A percentile compares a stretch with the other conserved stretches of the same genome.
Evolutionary conservation across 83 land plant species (phyloP).

Genomic region (Isoetes engelmannii): DNA sequence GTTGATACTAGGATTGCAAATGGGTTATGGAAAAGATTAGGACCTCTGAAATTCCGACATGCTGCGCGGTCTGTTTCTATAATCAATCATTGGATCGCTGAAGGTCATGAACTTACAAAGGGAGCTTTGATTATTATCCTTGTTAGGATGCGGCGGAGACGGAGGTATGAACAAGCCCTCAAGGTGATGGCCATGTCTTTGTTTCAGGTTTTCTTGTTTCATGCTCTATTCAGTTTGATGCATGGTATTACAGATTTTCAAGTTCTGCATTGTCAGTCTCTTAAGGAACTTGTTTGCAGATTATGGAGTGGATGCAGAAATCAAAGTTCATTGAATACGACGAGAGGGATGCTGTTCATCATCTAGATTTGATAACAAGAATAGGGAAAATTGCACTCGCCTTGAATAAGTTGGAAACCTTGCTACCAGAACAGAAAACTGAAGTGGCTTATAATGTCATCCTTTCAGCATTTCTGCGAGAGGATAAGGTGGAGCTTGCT

Average conservation of each 20-base stretch:
- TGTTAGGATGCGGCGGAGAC: slow-evolving; percentile 16
- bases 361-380: slow-evolving; percentile 20
- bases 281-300: slow-evolving; percentile 5
- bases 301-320: slow-evolving; percentile 21
- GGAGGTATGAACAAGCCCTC: slow-evolving; percentile 22
- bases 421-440: slow-evolving; percentile 23
- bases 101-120: slow-evolving; percentile 19
- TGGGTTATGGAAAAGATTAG: too few relatives aligned
- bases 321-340: slow-evolving; percentile 13
- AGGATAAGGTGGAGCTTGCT: slow-evolving; percentile 10
- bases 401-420: slow-evolving; percentile 4
- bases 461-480: slow-evolving; percentile 11
- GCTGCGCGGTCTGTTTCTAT: not conserved
- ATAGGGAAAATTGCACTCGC: slow-evolving; percentile 1
- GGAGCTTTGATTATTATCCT: slow-evolving; percentile 9
- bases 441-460: slow-evolving; percentile 21
- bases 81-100: slow-evolving; percentile 17
- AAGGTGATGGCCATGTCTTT: slow-evolving; percentile 15
- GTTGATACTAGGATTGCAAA: too few relatives aligned
- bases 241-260: not conserved
- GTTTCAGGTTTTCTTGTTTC: not conserved
- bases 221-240: not conserved
- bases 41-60: too few relatives aligned
- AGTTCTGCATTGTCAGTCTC: too few relatives aligned
- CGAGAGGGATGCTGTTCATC: slow-evolving; percentile 13